These are phyloP conservation scores for Mycena citricolor DNA, from an alignment of 1,284 basidiomycete species.

Conservation along the genomic window DNA sequence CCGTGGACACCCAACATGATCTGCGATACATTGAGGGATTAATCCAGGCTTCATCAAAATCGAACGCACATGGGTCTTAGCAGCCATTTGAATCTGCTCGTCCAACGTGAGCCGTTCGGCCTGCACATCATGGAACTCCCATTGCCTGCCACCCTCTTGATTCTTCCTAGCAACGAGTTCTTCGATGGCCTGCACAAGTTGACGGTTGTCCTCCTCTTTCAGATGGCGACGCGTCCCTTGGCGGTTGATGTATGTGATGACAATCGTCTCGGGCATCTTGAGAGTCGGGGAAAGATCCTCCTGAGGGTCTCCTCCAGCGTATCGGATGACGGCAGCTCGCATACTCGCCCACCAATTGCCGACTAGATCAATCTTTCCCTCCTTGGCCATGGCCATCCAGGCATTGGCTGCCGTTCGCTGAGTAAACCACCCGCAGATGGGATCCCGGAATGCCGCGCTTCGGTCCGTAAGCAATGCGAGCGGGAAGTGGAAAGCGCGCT, in stretches of 20 bases:
- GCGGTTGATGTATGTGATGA: constrained; percentile 72
- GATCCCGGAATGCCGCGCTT: constrained; percentile 57
- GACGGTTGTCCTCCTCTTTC: constrained; percentile 46
- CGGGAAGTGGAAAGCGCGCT: constrained; percentile 50
- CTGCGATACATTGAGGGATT: constrained; percentile 32
- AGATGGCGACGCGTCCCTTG: constrained; percentile 69
- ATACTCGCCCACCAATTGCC: constrained; percentile 25
- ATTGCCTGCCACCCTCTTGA: constrained; percentile 26
- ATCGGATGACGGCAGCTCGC: constrained; percentile 13
- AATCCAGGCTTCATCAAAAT: neutral
- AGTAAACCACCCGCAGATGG: constrained; percentile 44
- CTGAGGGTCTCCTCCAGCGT: constrained; percentile 16
- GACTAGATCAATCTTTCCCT: constrained; percentile 20
- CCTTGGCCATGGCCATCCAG: constrained; percentile 35
- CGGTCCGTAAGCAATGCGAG: constrained; percentile 56
- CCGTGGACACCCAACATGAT: constrained; percentile 75
- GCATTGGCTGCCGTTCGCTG: constrained; percentile 53
- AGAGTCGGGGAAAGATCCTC: constrained; percentile 8
- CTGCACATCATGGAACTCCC: constrained; percentile 70
- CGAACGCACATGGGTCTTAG: constrained; percentile 62
- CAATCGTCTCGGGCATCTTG: constrained; percentile 34
- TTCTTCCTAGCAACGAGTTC: constrained; percentile 58
- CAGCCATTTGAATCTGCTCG: constrained; percentile 65
- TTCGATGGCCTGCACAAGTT: constrained; percentile 47
- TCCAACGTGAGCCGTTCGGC: constrained; percentile 67